Evolutionary conservation across 2,329 filamentous ascomycete species (phyloP), one percentile per base, ranked within the genome.

Genomic region (Apiospora saccharicola): DNA sequence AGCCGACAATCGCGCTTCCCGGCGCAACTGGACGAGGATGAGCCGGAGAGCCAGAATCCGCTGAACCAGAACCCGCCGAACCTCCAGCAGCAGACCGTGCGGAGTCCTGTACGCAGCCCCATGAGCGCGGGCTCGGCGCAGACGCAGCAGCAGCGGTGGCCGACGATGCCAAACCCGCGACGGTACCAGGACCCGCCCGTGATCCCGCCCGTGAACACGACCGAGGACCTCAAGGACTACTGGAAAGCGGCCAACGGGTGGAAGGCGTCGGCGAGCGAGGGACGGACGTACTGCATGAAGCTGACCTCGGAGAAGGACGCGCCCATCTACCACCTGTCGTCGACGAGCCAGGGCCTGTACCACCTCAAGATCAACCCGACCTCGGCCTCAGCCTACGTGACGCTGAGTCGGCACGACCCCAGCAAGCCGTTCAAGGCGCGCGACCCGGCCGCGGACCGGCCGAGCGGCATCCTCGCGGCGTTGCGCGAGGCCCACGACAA

Each of bases 161-260:
- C 84, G 24, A 51, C 30, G 13, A 64, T 41, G 57, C 30, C 57
- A 19, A 64, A 61, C 53, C 68, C 46, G 0, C 78, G 79, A 22
- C 79, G 82, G 67, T 78, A 77, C 5, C 80, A 84, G 7, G 84
- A 86, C 43, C 83, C 86, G 0, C 84, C 87, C 0, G 74, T 82
- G 1, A 83, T 86, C 24, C 87, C 88, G 14, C 82, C 84, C 1
- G 84, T 88, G 5, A 89, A 86, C 77, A 87, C 88, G 0, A 90
- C 87, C 0, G 89, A 91, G 64, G 87, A 93, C 74, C 86, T 93
- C 47, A 89, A 89, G 75, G 86, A 86, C 69, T 86, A 92, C 12
- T 94, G 92, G 92, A 90, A 92, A 76, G 90, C 90, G 0, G 85
- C 89, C 73, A 93, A 93, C 78, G 92, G 92, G 16, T 93, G 90